Evolutionary conservation across 179 eudicot genomes (phyloP), one percentile per base, ranked within the genome.

Genomic region (Pouteria campechiana): DNA sequence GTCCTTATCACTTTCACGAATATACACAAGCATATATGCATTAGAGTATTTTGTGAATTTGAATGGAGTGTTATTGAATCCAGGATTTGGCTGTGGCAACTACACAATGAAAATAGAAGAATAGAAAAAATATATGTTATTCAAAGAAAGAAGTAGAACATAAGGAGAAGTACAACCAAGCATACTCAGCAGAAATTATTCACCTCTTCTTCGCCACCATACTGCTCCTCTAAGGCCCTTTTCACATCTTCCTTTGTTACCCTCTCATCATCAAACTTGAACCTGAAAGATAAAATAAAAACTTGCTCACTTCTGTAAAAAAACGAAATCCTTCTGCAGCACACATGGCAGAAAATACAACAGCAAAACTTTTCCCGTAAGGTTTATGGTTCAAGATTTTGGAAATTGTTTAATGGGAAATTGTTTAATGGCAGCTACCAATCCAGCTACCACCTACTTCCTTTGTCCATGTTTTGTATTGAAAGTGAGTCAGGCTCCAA

Each of bases 171-270:
- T 28, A 27, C 4, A 12, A 41, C 7, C 18, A 28, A n/a, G n/a
- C n/a, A 22, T 31, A 35, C 36, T 31, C 29, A 7, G 35, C 17
- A 31, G 27, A 41, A 12, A 34, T 18, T 27, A 61, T 28, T 56
- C 14, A 74, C 85, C 85, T 78, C 85, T 54, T 78, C 85, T 68
- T 78, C 85, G 18, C 85, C 85, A 44, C 85, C 83, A 72, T 75
- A 79, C 36, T 79, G 87, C 61, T 79, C 87, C 51, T 79, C 87
- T 48, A 79, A 47, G 62, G 78, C 86, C 67, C 86, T 63, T 71
- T 78, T 78, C 49, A 64, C 16, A 53, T 78, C 81, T 74, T 79
- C 87, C 60, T 75, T 75, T 25, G 82, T 79, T 50, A 79, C 87
- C 12, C 79, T 72, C 64, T 79, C 87, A 66, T 79, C 87, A 49